Percentiles rank a stretch among this genome's conserved stretches.
These are phyloP conservation scores for Cytospora piceicola DNA, from an alignment of 2,329 filamentous ascomycete species.

Conservation along the genomic window DNA sequence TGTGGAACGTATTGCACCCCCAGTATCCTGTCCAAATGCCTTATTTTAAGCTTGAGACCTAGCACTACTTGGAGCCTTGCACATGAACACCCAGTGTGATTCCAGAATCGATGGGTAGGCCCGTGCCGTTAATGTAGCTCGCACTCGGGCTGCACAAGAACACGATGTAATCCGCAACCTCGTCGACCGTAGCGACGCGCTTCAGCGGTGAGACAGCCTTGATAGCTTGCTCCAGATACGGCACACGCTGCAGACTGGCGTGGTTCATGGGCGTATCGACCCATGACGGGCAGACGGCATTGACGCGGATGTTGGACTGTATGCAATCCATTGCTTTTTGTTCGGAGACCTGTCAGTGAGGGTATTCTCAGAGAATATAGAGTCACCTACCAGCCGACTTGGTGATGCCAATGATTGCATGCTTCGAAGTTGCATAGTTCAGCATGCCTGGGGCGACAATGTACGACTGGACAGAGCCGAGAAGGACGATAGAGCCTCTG, in stretches of 20 bases:
- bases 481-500: slow-evolving; percentile 13
- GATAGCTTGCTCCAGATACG: background rate
- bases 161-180: slow-evolving; percentile 9
- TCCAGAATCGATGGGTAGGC: background rate
- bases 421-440: background rate
- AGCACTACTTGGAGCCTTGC: background rate
- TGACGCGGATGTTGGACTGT: slow-evolving; percentile 39
- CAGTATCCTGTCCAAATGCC: background rate
- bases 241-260: background rate
- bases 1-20: background rate
- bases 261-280: slow-evolving; percentile 38
- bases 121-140: slow-evolving; percentile 8
- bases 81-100: background rate
- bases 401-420: slow-evolving; percentile 6
- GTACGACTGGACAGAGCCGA: background rate
- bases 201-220: background rate
- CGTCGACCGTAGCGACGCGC: background rate
- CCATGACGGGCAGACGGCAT: slow-evolving; percentile 40
- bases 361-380: too few species aligned
- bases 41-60: background rate
- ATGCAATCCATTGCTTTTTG: slow-evolving; percentile 25
- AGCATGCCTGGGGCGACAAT: slow-evolving; percentile 1
- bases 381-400: background rate
- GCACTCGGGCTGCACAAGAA: slow-evolving; percentile 7
- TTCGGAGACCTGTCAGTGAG: background rate